Evolutionary conservation across 768 basidiomycete species (phyloP), one percentile per base, ranked within the genome.

Genomic region (Chalciporus chontae): DNA sequence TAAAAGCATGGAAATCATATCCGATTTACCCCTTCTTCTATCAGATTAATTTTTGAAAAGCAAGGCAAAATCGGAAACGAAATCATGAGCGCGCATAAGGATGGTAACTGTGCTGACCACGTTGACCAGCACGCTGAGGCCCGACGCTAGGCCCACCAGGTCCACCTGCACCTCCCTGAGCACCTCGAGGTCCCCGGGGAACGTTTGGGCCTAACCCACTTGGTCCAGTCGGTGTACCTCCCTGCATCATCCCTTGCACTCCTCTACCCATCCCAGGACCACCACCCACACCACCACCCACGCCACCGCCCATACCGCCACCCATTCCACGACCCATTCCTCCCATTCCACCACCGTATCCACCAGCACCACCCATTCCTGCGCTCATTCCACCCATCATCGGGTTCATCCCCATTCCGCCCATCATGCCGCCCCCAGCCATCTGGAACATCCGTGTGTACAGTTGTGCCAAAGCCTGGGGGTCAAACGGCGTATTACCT

Each of bases 391-490:
- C 69, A 23, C 67, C 60, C 53, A 68, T 67, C 67, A 67, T 69
- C 1, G 60, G 59, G 31, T 52, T 68, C 69, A 70, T 71, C n/a
- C 73, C 72, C 69, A 73, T 74, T 7, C 69, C 71, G 7, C 68
- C 68, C 69, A 68, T 73, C 58, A 67, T 68, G 48, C 71, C 71
- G 3, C 76, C 77, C 0, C 81, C 79, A 42, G 88, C 80, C 73
- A 90, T 87, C 63, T 86, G 84, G 77, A 91, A 87, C 95, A 98
- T 97, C 54, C 92, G 87, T 31, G 94, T 91, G 71, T 96, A 98
- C 51, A 97, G 83, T 49, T 87, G 81, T 0, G 92, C 92, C 64
- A 98, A 84, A 2, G 90, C 90, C 56, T 92, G 88, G 0, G 94
- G 91, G 64, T 97, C 94, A 64, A 97, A 95, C 1, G 88, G 78